Percentiles rank a stretch among this genome's conserved stretches.
Conservation (phyloP, 306 rosid genomes). For the Rosa persica region DNA sequence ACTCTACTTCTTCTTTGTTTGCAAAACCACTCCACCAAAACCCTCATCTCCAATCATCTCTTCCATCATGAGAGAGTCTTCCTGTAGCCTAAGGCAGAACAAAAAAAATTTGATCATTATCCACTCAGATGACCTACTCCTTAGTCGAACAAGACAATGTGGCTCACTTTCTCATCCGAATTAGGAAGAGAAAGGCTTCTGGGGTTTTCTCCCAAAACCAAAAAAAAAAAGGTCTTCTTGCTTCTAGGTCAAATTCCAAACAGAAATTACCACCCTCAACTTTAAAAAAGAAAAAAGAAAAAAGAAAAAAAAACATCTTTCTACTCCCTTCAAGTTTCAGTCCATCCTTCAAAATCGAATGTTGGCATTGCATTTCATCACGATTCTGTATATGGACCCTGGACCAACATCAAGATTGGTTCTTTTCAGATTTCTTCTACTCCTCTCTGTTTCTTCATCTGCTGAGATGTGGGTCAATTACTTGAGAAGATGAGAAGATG, state of each 20-base stretch:
- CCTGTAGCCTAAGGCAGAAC: too few relatives aligned
- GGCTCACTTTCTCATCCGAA: too few relatives aligned
- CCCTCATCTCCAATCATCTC: constrained; percentile 2
- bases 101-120: too few relatives aligned
- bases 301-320: neutral
- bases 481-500: too few relatives aligned
- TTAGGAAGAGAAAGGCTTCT: neutral
- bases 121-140: too few relatives aligned
- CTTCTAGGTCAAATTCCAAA: neutral
- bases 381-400: constrained; percentile 44
- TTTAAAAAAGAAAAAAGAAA: neutral
- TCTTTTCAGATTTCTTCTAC: constrained; percentile 4
- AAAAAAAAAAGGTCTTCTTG: too few relatives aligned
- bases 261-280: neutral
- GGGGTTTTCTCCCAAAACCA: neutral
- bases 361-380: neutral
- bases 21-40: neutral
- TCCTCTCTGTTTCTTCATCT: constrained; percentile 1
- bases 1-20: too few relatives aligned
- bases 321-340: neutral
- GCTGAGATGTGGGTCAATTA: too few relatives aligned
- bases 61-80: neutral
- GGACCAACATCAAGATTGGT: constrained; percentile 16
- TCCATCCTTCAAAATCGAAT: neutral
- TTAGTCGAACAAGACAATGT: too few relatives aligned